These are phyloP conservation scores for Lathyrus oleraceus DNA, from an alignment of 306 rosid species.

Conservation along the genomic window DNA sequence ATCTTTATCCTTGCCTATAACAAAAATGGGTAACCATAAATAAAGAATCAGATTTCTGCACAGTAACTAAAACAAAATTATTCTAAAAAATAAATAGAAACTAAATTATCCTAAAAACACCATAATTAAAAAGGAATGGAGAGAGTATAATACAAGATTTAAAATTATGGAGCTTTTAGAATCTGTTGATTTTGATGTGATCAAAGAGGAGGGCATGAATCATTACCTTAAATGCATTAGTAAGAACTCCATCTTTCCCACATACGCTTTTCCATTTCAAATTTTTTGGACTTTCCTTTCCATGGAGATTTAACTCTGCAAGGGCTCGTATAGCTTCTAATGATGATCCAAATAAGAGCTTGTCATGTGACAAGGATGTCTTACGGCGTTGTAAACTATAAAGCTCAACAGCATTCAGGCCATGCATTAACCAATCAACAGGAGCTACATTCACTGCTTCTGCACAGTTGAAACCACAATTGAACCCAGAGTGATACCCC, in stretches of 20 bases:
- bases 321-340: constrained; percentile 68
- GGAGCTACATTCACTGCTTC: constrained; percentile 99
- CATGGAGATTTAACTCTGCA: constrained; percentile 48
- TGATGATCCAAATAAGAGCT: constrained; percentile 79
- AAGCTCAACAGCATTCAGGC: constrained; percentile 90
- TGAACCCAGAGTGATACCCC: constrained; percentile 96
- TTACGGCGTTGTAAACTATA: constrained; percentile 79
- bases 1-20: constrained; percentile 65
- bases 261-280: constrained; percentile 62
- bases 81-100: background rate
- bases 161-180: constrained; percentile 4
- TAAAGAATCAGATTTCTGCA: background rate
- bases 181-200: background rate
- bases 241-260: constrained; percentile 81
- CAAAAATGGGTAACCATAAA: constrained; percentile 11
- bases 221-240: constrained; percentile 75
- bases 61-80: background rate
- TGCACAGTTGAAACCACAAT: constrained; percentile 96
- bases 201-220: constrained; percentile 7
- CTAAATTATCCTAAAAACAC: background rate
- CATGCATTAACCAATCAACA: constrained; percentile 93
- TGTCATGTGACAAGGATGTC: constrained; percentile 94
- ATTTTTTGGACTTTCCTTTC: constrained; percentile 52
- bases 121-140: background rate
- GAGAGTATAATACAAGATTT: background rate